Conservation (phyloP, 2,329 filamentous ascomycete genomes). For the Aureobasidium sp. region DNA sequence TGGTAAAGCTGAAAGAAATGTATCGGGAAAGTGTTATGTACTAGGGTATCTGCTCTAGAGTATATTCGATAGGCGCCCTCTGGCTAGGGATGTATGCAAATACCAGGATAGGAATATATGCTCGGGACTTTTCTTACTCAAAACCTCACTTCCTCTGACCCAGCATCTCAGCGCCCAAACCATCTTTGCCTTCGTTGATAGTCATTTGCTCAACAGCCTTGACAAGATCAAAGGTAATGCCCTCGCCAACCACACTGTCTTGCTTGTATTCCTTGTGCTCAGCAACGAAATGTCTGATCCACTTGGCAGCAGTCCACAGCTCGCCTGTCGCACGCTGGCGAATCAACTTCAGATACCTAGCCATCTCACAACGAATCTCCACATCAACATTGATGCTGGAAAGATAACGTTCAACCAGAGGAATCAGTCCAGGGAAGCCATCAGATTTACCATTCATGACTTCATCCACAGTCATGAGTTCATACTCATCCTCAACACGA, state of each 20-base stretch:
- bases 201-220: slow-evolving; percentile 72
- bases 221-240: slow-evolving; percentile 73
- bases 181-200: slow-evolving; percentile 57
- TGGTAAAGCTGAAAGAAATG: background rate
- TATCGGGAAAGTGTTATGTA: background rate
- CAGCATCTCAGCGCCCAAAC: slow-evolving; percentile 56
- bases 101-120: background rate
- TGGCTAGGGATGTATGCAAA: background rate
- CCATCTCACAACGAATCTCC: slow-evolving; percentile 78
- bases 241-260: slow-evolving; percentile 75
- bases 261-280: slow-evolving; percentile 64
- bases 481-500: slow-evolving; percentile 84
- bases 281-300: slow-evolving; percentile 81
- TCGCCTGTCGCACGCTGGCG: slow-evolving; percentile 74
- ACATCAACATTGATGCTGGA: slow-evolving; percentile 97
- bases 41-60: background rate
- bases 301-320: slow-evolving; percentile 82
- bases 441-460: slow-evolving; percentile 71
- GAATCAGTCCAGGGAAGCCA: slow-evolving; percentile 81
- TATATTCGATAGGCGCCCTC: background rate
- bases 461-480: slow-evolving; percentile 81
- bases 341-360: slow-evolving; percentile 83
- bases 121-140: background rate
- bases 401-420: slow-evolving; percentile 89
- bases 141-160: slow-evolving; percentile 24